Evolutionary conservation across 768 basidiomycete genomes (phyloP), one percentile per base, ranked within the genome.

Genomic region (Kwoniella mangroviensis): DNA sequence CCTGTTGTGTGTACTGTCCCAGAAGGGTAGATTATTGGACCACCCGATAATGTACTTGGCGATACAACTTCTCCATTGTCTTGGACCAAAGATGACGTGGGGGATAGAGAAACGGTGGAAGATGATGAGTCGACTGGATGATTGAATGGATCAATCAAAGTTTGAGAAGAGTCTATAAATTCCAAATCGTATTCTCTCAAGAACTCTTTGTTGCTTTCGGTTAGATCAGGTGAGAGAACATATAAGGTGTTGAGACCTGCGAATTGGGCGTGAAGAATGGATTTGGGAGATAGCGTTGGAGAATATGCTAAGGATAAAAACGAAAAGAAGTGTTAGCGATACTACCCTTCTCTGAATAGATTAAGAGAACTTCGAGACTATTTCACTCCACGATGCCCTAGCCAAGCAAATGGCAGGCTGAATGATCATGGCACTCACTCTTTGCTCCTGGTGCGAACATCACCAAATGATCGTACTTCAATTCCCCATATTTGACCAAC

Each of bases 111-210:
- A 19, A 91, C 91, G 41, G 93, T 86, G 26, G 92, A 85, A 0
- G 87, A 88, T 0, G 88, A 83, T 0, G 88, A 86, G n/a, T 87
- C 87, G n/a, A 87, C 83, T 51, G 91, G 88, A 78, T 88, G 87
- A 26, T 90, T 89, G 85, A 94, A 92, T 83, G 96, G 92, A 3
- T 94, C 95, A 71, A 96, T 80, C 59, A 97, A 87, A 2, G 90
- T 90, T 0, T 90, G 90, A 1, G 90, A 90, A 1, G 93, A 91
- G 5, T 93, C 92, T 19, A 92, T 91, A 26, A 93, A 90, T 63
- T 93, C 88, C 66, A 98, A 86, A 45, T 91, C 92, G 86, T 98
- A 98, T 85, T 99, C 97, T 59, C 92, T 83, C 0, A 94, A 92
- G 65, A 96, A 95, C 85, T 52, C 91, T 85, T 2, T 89, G 90